Conservation (phyloP, 2,329 filamentous ascomycete genomes). For the Colletotrichum graminicola region DNA sequence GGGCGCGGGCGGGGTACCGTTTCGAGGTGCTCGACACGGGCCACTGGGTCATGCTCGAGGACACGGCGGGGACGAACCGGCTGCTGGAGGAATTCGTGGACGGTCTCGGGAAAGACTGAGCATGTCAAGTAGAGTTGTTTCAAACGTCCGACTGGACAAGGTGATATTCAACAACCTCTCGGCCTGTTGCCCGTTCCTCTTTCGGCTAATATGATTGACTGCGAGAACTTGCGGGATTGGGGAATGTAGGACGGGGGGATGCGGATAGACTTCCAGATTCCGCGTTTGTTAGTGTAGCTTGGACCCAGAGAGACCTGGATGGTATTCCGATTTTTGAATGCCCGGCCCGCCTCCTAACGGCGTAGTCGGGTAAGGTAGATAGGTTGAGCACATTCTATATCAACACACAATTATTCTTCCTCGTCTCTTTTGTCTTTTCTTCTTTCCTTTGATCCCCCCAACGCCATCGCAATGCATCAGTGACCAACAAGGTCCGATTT, state of each 20-base stretch:
- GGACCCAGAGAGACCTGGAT: constrained; percentile 14
- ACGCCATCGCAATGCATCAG: constrained; percentile 58
- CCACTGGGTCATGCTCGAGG: constrained; percentile 37
- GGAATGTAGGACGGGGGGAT: neutral
- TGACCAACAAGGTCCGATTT: constrained; percentile 29
- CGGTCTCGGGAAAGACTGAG: neutral
- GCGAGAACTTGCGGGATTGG: neutral
- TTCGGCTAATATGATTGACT: neutral
- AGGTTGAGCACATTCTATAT: constrained; percentile 3
- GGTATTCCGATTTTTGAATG: constrained; percentile 6
- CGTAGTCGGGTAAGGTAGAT: neutral
- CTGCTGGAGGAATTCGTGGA: constrained; percentile 18
- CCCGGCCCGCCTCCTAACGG: constrained; percentile 1
- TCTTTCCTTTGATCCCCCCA: constrained; percentile 40
- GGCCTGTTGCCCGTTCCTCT: neutral
- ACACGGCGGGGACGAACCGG: neutral
- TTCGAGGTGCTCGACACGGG: constrained; percentile 35
- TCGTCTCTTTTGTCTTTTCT: constrained; percentile 29
- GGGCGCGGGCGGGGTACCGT: constrained; percentile 23
- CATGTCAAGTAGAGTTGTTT: no score
- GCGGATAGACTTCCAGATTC: neutral
- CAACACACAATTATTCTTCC: constrained; percentile 10
- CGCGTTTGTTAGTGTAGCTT: neutral
- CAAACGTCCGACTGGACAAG: no score
- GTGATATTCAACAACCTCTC: no score